These are phyloP conservation scores for Geranium incanum DNA, from an alignment of 441 rosid genomes.

Conservation along the genomic window DNA sequence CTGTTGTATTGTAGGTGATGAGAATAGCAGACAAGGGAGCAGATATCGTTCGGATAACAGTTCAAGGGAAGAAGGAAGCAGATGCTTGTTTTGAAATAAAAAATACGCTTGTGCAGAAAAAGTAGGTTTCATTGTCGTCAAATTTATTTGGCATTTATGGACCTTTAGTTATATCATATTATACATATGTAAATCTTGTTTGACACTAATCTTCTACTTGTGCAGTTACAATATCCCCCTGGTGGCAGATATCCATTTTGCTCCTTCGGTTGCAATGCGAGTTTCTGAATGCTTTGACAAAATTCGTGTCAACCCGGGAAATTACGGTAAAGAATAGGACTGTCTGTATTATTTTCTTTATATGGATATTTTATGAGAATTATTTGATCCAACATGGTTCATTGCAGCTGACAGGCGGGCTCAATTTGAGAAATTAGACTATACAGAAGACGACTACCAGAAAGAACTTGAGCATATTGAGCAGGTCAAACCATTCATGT, in stretches of 20 bases:
- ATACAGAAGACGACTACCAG: slow-evolving; percentile 90
- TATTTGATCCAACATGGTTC: slow-evolving; percentile 19
- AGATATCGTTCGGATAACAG: slow-evolving; percentile 87
- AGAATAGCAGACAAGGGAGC: slow-evolving; percentile 87
- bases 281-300: slow-evolving; percentile 95
- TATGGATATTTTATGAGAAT: slow-evolving; percentile 12
- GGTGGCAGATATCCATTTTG: slow-evolving; percentile 97
- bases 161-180: too few relatives aligned
- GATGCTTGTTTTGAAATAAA: slow-evolving; percentile 94
- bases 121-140: slow-evolving; percentile 44
- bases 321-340: too few relatives aligned
- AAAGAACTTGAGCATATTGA: slow-evolving; percentile 90
- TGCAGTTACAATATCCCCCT: slow-evolving; percentile 87
- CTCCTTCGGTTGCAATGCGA: slow-evolving; percentile 78
- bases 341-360: slow-evolving; percentile 28
- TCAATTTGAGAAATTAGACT: slow-evolving; percentile 81
- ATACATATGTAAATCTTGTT: too few relatives aligned
- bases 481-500: slow-evolving; percentile 39
- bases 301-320: slow-evolving; percentile 97
- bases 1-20: slow-evolving; percentile 50
- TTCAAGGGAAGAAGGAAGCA: slow-evolving; percentile 96
- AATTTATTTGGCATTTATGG: slow-evolving; percentile 13
- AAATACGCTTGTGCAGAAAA: slow-evolving; percentile 79
- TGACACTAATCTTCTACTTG: slow-evolving; percentile 19
- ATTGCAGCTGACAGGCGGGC: slow-evolving; percentile 91